These are phyloP conservation scores for Aspergillus aculeatus DNA, from an alignment of 2,329 filamentous ascomycete species.

Conservation along the genomic window DNA sequence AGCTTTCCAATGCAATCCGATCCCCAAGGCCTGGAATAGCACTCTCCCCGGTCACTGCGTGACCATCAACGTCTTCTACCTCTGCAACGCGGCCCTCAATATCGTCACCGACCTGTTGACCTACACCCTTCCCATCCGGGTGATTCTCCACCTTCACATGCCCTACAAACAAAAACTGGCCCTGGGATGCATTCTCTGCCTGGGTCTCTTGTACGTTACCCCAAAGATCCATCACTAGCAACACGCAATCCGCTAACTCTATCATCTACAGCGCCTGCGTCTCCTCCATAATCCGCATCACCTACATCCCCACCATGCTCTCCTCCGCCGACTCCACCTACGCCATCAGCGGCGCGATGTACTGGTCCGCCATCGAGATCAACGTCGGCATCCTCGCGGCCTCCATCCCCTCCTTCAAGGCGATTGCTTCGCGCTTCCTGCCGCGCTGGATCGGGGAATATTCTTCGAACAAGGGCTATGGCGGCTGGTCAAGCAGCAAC, in stretches of 20 bases:
- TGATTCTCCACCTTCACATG: constrained; percentile 48
- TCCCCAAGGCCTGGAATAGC: constrained; percentile 42
- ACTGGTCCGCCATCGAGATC: constrained; percentile 46
- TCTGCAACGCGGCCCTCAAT: constrained; percentile 58
- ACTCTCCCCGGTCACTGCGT: constrained; percentile 43
- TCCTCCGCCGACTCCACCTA: constrained; percentile 36
- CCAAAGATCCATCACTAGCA: not conserved
- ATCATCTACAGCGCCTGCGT: constrained; percentile 40
- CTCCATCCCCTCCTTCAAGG: constrained; percentile 44
- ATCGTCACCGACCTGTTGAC: constrained; percentile 59
- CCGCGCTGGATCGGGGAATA: constrained; percentile 42
- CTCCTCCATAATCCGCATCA: constrained; percentile 50
- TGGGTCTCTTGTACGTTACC: constrained; percentile 47
- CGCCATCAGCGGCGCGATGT: constrained; percentile 44
- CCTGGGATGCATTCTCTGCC: constrained; percentile 50
- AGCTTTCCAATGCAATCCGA: constrained; percentile 47
- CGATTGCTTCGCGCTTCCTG: constrained; percentile 42
- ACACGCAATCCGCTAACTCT: not conserved
- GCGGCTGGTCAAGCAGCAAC: constrained; percentile 24
- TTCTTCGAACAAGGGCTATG: constrained; percentile 26
- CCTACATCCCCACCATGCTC: constrained; percentile 47
- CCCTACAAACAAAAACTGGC: constrained; percentile 49
- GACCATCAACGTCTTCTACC: constrained; percentile 51
- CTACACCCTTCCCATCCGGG: constrained; percentile 53
- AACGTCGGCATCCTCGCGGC: constrained; percentile 45